These are phyloP conservation scores for Sugiyamaella castrensis DNA, from an alignment of 1,139 yeast genomes.

Conservation along the genomic window DNA sequence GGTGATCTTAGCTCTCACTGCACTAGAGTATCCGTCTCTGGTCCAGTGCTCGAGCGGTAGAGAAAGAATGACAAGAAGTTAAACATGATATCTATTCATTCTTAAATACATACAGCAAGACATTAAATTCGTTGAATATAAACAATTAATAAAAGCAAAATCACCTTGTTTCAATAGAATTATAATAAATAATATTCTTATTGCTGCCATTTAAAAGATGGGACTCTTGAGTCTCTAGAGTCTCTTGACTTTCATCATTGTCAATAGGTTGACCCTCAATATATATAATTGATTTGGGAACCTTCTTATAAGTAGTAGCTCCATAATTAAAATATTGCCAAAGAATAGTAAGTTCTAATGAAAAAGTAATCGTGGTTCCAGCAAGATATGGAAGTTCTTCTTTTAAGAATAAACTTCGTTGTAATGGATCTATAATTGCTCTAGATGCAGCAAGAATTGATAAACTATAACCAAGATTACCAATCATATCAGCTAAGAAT, in stretches of 20 bases:
- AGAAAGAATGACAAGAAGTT: too few species aligned
- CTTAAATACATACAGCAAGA: too few species aligned
- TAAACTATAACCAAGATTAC: slow-evolving; percentile 69
- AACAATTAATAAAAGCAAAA: too few species aligned
- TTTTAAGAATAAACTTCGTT: slow-evolving; percentile 49
- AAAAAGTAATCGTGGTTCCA: slow-evolving; percentile 77
- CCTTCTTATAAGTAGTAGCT: slow-evolving; percentile 14
- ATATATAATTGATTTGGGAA: not conserved
- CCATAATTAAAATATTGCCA: slow-evolving; percentile 50
- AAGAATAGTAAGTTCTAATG: slow-evolving; percentile 70
- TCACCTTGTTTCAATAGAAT: too few species aligned
- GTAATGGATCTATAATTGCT: slow-evolving; percentile 58
- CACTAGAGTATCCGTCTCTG: too few species aligned
- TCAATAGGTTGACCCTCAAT: slow-evolving; percentile 3
- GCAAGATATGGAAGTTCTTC: slow-evolving; percentile 77
- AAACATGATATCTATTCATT: too few species aligned
- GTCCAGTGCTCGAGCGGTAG: too few species aligned
- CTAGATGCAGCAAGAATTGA: slow-evolving; percentile 51
- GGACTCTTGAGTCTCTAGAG: not conserved
- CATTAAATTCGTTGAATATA: too few species aligned
- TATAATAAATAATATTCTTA: not conserved
- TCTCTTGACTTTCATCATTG: not conserved
- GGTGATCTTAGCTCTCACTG: too few species aligned
- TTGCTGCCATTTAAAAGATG: not conserved
- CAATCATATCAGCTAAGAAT: slow-evolving; percentile 70